A percentile compares a stretch with the other conserved stretches of the same genome.
Conservation (phyloP, 1,284 basidiomycete genomes). For the Trichosporon sp. region DNA sequence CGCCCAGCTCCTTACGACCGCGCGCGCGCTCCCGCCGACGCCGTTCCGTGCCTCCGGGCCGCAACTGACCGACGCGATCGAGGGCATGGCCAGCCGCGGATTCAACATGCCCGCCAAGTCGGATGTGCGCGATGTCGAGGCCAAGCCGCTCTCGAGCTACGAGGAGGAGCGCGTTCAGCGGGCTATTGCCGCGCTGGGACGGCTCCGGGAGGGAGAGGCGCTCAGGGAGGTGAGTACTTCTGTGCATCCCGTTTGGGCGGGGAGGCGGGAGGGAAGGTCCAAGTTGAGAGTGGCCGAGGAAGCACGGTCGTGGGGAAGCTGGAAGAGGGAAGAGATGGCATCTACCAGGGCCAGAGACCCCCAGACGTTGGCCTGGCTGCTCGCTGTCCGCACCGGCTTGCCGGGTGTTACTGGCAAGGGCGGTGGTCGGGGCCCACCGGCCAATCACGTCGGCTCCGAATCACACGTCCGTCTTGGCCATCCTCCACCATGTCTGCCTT, state of each 20-base stretch:
- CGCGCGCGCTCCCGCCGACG: conserved; percentile 44
- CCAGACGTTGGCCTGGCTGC: too few relatives aligned
- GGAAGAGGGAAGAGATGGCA: too few relatives aligned
- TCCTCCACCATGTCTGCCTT: neutral
- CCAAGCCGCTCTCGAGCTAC: conserved; percentile 22
- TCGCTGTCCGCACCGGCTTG: neutral
- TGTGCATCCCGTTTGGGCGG: neutral
- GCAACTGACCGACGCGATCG: conserved; percentile 49
- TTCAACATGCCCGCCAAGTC: conserved; percentile 34
- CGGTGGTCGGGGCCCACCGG: neutral
- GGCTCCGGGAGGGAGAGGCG: conserved; percentile 36
- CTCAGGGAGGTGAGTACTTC: conserved; percentile 40
- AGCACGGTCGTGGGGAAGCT: too few relatives aligned
- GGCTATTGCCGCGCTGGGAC: conserved; percentile 35
- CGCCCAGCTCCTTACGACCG: conserved; percentile 36
- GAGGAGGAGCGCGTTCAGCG: conserved; percentile 32
- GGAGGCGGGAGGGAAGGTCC: neutral
- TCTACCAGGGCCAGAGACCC: too few relatives aligned
- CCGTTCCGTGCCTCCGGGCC: conserved; percentile 45
- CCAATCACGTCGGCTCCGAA: neutral
- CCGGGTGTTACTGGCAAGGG: neutral
- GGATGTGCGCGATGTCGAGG: conserved; percentile 23
- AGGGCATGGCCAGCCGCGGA: conserved; percentile 39
- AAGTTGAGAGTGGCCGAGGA: too few relatives aligned
- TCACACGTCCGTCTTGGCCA: neutral